Base-by-base conservation (phyloP, 805 yeast species). In the Candida hungchunana region DNA sequence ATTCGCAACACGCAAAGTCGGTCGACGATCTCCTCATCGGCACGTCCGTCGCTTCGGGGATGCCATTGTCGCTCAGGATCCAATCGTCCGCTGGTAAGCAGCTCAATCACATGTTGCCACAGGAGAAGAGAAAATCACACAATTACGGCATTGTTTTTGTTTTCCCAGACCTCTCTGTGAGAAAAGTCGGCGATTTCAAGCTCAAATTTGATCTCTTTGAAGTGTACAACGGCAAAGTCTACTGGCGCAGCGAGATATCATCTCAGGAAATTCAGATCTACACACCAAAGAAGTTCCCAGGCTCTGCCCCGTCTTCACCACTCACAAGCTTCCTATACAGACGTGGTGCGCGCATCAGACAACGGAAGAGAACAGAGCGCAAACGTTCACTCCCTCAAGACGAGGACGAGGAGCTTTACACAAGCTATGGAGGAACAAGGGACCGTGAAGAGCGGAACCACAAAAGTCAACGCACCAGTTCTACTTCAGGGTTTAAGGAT, bases 261-360 rank as follows among this genome's bases (percentile, higher is more conserved):
- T 50, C 58, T 7, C 42, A 44, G 22, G 47, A 36, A 7, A 51
- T 58, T 23, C 53, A 50, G 17, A 57, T 56, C 7, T 56, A 37
- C 29, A 51, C 59, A 4, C 61, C 58, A 19, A 58, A 58, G 43
- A 58, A 56, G 32, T 58, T 56, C 37, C 61, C 61, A 3, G 62
- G 62, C 3, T 48, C 59, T 3, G 36, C 47, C 6, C 46, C 55
- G 0, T 50, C 59, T 5, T 54, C 60, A 1, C 45, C 54, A 18
- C 33, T 58, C 24, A 53, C 59, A 4, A 39, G 47, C n/a, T 58
- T 55, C 34, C 40, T 58, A 10, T 54, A 44, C 40, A 56, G 56
- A 28, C 49, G 51, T 26, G 62, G 62, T 23, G 61, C 61, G 2
- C 40, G 58, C 30, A 51, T 58, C 18, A 50, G 62, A 42, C 59